Conservation (phyloP, 2,329 filamentous ascomycete species). For the Xylaria sp. region DNA sequence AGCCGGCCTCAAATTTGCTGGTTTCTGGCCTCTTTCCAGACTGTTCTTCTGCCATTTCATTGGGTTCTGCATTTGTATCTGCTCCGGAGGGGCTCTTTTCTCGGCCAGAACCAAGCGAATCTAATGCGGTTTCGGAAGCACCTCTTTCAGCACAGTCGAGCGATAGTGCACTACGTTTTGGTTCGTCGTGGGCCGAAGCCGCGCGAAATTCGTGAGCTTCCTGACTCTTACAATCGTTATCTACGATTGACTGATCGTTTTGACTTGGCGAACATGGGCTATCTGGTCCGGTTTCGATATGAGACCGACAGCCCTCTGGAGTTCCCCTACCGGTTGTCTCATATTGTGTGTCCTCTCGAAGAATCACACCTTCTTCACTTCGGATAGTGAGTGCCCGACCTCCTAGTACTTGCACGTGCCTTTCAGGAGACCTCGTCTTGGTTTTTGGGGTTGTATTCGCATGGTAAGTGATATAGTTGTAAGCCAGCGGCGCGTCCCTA, state of each 20-base stretch:
- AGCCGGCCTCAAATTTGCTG: conserved; percentile 7
- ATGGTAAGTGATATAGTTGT: conserved; percentile 44
- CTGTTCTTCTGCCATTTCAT: conserved; percentile 12
- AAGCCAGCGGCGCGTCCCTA: conserved; percentile 40
- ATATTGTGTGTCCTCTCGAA: conserved; percentile 45
- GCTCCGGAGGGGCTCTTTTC: background rate
- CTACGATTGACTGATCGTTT: background rate
- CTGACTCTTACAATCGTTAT: background rate
- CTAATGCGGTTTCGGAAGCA: background rate
- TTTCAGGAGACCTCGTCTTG: conserved; percentile 44
- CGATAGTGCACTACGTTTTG: background rate
- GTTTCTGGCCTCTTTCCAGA: conserved; percentile 1
- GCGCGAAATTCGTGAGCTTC: background rate
- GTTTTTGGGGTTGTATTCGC: conserved; percentile 42
- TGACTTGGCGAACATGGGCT: conserved; percentile 6
- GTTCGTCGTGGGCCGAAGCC: background rate
- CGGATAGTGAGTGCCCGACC: conserved; percentile 46
- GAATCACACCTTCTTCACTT: conserved; percentile 50
- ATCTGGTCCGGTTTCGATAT: conserved; percentile 10
- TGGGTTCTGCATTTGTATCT: conserved; percentile 1
- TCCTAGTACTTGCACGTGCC: conserved; percentile 46
- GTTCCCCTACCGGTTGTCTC: conserved; percentile 33
- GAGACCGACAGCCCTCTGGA: conserved; percentile 20
- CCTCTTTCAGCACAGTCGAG: conserved; percentile 1
- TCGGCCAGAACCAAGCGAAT: conserved; percentile 3